A percentile compares a stretch with the other conserved stretches of the same genome.
These are phyloP conservation scores for Pythium brachiatum DNA, from an alignment of 352 stramenopile genomes.

Conservation along the genomic window DNA sequence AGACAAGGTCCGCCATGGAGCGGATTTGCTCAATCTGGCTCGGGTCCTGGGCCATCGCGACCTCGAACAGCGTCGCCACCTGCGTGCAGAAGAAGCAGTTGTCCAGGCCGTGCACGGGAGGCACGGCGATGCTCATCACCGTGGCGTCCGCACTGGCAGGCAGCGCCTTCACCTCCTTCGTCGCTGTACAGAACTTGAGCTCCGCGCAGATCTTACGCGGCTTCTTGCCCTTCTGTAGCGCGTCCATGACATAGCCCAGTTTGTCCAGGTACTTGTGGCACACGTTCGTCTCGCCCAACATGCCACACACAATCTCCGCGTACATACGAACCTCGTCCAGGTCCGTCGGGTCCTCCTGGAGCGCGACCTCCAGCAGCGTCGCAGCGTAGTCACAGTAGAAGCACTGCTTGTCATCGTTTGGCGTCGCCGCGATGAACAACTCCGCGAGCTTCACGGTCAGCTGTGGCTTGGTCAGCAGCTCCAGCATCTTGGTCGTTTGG, in stretches of 20 bases:
- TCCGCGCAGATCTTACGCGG: constrained; percentile 52
- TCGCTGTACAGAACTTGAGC: constrained; percentile 48
- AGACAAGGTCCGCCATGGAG: constrained; percentile 52
- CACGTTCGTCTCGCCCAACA: constrained; percentile 53
- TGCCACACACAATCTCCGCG: constrained; percentile 74
- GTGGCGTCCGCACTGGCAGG: constrained; percentile 8
- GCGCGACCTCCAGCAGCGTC: constrained; percentile 55
- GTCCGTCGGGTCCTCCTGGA: constrained; percentile 54
- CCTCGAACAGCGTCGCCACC: constrained; percentile 42
- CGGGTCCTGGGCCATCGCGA: constrained; percentile 45
- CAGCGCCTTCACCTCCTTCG: constrained; percentile 5
- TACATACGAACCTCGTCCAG: constrained; percentile 57
- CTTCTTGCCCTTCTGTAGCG: constrained; percentile 56
- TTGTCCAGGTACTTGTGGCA: constrained; percentile 71
- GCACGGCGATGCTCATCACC: not conserved
- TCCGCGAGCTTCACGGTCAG: not conserved
- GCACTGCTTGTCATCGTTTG: constrained; percentile 36
- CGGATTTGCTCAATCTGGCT: constrained; percentile 50
- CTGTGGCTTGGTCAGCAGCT: not conserved
- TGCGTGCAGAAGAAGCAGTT: constrained; percentile 68
- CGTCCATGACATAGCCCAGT: constrained; percentile 58
- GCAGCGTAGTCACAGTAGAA: constrained; percentile 66
- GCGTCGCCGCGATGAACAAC: constrained; percentile 4
- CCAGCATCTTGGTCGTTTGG: not conserved
- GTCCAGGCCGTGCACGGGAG: not conserved